These are phyloP conservation scores for Tetracladium setigerum DNA, from an alignment of 495 filamentous ascomycete genomes.

Conservation along the genomic window DNA sequence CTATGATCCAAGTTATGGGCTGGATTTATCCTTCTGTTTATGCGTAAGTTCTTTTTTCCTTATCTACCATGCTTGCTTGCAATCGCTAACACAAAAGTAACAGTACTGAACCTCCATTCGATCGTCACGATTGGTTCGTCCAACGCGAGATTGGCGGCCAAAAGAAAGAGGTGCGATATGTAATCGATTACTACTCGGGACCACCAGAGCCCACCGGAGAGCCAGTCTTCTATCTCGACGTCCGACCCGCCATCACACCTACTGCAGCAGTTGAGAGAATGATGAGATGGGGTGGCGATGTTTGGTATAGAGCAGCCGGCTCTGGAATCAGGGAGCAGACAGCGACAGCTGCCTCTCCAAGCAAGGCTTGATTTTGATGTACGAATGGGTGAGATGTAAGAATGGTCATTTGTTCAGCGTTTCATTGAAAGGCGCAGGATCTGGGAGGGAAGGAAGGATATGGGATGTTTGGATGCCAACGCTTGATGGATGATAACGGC, in stretches of 20 bases:
- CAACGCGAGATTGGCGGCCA: constrained; percentile 53
- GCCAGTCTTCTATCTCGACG: constrained; percentile 94
- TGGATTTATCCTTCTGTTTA: constrained; percentile 73
- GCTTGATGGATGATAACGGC: no score
- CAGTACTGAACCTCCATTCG: constrained; percentile 82
- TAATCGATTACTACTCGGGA: constrained; percentile 96
- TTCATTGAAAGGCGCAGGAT: neutral
- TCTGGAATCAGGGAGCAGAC: constrained; percentile 44
- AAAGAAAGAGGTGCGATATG: constrained; percentile 75
- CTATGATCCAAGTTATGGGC: constrained; percentile 68
- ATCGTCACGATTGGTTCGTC: constrained; percentile 96
- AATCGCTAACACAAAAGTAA: constrained; percentile 4
- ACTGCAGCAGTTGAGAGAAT: constrained; percentile 73
- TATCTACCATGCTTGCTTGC: neutral
- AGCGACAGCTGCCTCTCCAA: neutral
- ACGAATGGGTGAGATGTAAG: neutral
- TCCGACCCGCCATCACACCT: constrained; percentile 83
- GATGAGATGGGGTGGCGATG: constrained; percentile 84
- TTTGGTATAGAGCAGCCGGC: constrained; percentile 87
- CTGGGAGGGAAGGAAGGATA: neutral
- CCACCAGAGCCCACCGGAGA: constrained; percentile 82
- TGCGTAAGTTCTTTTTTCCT: constrained; percentile 46
- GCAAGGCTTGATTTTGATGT: no score
- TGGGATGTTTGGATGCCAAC: no score
- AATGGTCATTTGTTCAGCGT: neutral